phyloP scores from a whole-genome alignment of 1,284 basidiomycete genomes.

The Melanopsichium pennsylvanicum region DNA sequence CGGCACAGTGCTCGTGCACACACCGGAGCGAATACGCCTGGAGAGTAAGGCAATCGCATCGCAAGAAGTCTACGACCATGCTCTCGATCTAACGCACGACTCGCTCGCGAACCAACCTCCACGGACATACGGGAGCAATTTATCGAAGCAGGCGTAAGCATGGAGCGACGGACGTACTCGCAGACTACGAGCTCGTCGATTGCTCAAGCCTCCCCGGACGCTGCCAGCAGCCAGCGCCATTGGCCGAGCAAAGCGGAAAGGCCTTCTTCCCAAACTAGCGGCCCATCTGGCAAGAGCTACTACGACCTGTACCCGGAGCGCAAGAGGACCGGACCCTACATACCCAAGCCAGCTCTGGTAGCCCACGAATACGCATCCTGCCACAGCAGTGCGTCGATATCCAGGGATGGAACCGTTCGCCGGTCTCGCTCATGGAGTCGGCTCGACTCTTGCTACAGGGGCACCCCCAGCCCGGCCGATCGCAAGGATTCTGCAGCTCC shows the following conservation, averaged over 20 bases:
- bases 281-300: constrained; percentile 25
- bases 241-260: background rate
- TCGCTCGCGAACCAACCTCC: no score
- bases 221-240: background rate
- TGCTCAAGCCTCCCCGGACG: background rate
- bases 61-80: no score
- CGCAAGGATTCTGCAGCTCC: background rate
- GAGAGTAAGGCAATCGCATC: no score
- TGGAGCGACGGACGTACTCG: no score
- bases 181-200: background rate
- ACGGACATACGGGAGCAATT: no score
- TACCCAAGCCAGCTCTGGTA: constrained; percentile 30
- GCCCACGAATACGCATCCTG: background rate
- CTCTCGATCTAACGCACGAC: background rate
- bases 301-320: constrained; percentile 54
- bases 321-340: constrained; percentile 46
- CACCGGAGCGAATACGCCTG: no score
- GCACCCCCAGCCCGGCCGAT: background rate
- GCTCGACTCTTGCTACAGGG: background rate
- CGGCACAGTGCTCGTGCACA: no score
- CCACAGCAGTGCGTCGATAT: background rate
- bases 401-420: background rate
- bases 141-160: no score
- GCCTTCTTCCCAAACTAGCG: background rate
- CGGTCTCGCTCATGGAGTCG: constrained; percentile 14